phyloP scores from a whole-genome alignment of 306 rosid genomes.

The Cucurbita ficifolia region DNA sequence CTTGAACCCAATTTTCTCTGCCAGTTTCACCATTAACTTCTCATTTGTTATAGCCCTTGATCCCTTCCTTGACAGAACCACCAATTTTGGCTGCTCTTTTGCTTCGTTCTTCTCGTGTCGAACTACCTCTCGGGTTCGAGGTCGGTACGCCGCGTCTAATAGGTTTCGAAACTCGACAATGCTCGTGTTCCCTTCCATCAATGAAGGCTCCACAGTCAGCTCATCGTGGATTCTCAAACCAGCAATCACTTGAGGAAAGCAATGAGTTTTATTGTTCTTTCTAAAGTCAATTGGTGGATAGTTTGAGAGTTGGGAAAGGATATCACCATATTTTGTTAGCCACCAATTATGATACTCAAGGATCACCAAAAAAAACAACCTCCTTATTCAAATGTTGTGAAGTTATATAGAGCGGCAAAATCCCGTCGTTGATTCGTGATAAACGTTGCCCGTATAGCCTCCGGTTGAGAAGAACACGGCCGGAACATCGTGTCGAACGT shows the following conservation, averaged over 20 bases:
- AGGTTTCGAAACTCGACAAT: constrained; percentile 59
- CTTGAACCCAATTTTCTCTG: constrained; percentile 45
- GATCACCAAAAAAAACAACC: constrained; percentile 80
- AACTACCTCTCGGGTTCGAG: constrained; percentile 46
- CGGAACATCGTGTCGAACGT: constrained; percentile 64
- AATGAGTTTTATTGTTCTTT: constrained; percentile 53
- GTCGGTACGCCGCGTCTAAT: constrained; percentile 60
- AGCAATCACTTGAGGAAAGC: constrained; percentile 71
- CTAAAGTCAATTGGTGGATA: constrained; percentile 45
- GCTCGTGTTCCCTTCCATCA: constrained; percentile 44
- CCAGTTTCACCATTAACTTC: constrained; percentile 48
- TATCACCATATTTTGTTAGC: constrained; percentile 66
- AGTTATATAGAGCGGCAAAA: constrained; percentile 70
- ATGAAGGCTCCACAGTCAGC: constrained; percentile 40
- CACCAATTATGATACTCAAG: constrained; percentile 86
- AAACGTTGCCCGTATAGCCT: constrained; percentile 91
- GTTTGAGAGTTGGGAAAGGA: constrained; percentile 57
- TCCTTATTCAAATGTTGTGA: constrained; percentile 65
- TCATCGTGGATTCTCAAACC: constrained; percentile 87
- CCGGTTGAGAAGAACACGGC: constrained; percentile 90
- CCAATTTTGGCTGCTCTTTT: constrained; percentile 37
- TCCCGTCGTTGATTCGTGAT: constrained; percentile 93
- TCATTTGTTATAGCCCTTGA: constrained; percentile 69
- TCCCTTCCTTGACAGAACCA: constrained; percentile 55
- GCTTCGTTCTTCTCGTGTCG: constrained; percentile 36